phyloP scores from a whole-genome alignment of 1,139 yeast genomes.

The Taphrina populina region DNA sequence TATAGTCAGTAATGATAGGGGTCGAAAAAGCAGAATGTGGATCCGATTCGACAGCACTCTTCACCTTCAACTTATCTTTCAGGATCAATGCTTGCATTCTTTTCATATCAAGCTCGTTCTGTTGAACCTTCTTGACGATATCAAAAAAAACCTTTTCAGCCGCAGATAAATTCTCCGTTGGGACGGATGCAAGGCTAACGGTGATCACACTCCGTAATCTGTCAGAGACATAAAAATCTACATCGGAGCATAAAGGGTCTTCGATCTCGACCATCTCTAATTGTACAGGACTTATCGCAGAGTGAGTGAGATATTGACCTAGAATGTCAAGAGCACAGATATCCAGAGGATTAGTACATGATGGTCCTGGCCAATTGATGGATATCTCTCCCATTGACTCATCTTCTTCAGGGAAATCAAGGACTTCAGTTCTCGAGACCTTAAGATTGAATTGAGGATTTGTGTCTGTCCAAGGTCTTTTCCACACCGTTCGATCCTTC shows the following conservation, averaged over 20 bases:
- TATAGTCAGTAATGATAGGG: constrained; percentile 71
- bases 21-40: constrained; percentile 51
- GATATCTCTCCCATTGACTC: constrained; percentile 77
- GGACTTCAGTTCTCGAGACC: constrained; percentile 49
- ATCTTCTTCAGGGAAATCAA: constrained; percentile 86
- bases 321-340: constrained; percentile 37
- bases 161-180: constrained; percentile 58
- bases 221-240: constrained; percentile 49
- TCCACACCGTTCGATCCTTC: constrained; percentile 43
- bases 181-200: constrained; percentile 51
- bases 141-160: constrained; percentile 56
- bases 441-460: constrained; percentile 49
- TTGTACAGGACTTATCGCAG: constrained; percentile 67
- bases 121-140: constrained; percentile 55
- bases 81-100: constrained; percentile 67
- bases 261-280: constrained; percentile 74
- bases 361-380: constrained; percentile 83
- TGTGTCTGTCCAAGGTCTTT: constrained; percentile 82
- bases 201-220: constrained; percentile 25
- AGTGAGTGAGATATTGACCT: constrained; percentile 62
- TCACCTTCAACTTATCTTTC: constrained; percentile 62
- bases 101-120: constrained; percentile 58
- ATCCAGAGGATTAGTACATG: constrained; percentile 49
- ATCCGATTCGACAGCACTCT: constrained; percentile 51
- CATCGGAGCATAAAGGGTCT: constrained; percentile 72